Evolutionary conservation across 163 green algal genomes (phyloP).

Genomic region (Smithsoniella earleae): DNA sequence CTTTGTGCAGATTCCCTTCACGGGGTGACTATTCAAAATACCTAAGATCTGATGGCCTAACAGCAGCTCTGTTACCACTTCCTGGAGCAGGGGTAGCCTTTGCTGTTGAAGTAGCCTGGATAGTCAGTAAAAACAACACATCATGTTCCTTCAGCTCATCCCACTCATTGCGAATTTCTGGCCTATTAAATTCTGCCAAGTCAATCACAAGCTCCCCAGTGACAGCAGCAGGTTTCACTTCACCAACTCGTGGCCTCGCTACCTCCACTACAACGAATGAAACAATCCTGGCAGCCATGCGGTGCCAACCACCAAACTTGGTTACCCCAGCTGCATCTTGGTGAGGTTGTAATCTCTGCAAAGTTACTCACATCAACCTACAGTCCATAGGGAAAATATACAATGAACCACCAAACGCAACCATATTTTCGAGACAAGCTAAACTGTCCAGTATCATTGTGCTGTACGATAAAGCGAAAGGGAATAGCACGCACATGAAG

Average conservation of each 20-base stretch:
- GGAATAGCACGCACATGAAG: constrained; percentile 33
- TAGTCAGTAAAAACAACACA: constrained; percentile 85
- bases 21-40: too few species aligned
- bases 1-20: too few species aligned
- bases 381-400: too few species aligned
- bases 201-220: constrained; percentile 66
- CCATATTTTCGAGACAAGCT: too few species aligned
- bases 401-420: too few species aligned
- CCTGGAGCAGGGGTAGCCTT: too few species aligned
- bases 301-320: constrained; percentile 79
- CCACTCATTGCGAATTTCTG: constrained; percentile 68
- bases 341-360: constrained; percentile 10
- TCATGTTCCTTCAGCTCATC: constrained; percentile 85
- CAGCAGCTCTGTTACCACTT: too few species aligned
- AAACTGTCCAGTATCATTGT: too few species aligned
- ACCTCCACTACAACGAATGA: constrained; percentile 64
- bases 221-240: constrained; percentile 72
- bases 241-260: constrained; percentile 57
- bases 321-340: constrained; percentile 9
- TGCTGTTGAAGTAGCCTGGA: not conserved
- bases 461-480: too few species aligned
- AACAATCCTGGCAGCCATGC: constrained; percentile 72
- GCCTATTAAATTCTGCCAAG: constrained; percentile 41
- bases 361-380: too few species aligned
- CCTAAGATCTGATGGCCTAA: too few species aligned